Base-by-base conservation (phyloP, 1,284 basidiomycete genomes). In the Fomitopsis palustris region DNA sequence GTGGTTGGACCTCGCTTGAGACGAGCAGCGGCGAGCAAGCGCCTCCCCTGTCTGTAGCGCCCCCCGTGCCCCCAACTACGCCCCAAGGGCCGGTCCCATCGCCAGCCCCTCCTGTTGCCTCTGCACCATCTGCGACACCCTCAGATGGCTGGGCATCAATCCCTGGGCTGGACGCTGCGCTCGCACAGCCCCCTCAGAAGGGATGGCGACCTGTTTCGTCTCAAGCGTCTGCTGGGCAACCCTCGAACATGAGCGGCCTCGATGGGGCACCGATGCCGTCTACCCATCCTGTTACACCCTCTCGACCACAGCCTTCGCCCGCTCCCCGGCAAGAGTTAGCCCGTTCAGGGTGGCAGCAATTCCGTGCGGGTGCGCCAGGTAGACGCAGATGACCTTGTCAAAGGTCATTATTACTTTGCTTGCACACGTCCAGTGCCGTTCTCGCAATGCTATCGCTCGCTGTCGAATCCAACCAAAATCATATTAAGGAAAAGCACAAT, bases 1-100 rank as follows among this genome's bases (percentile, higher is more conserved):
- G 78, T 52, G 85, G 85, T 12, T 87, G 83, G 82, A 80, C 85
- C 12, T 81, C 81, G 38, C 72, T 87, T n/a, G 84, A 86, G 58
- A 78, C 78, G 1, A 70, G 70, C 42, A 67, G 64, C 47, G 59
- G 65, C 4, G 54, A 65, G 35, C 67, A 70, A 23, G 49, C 62
- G 17, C 42, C 60, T 7, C 17, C 62, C 19, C 58, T 65, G 29
- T 52, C 65, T 19, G 54, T 54, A 35, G 5, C 33, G 35, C 49
- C 42, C 53, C 55, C 57, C n/a, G 27, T n/a, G 51, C 45, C 39
- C 12, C 38, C 59, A 16, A 45, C 43, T 52, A 8, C 29, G 16
- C 42, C 39, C n/a, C 54, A 42, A 25, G 5, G 54, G 12, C 58
- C 59, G 16, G 49, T 61, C 12, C 33, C 19, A 17, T 7, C 29